Conservation (phyloP, 192 early-diverging fungal genomes). For the Coemansia asiatica region DNA sequence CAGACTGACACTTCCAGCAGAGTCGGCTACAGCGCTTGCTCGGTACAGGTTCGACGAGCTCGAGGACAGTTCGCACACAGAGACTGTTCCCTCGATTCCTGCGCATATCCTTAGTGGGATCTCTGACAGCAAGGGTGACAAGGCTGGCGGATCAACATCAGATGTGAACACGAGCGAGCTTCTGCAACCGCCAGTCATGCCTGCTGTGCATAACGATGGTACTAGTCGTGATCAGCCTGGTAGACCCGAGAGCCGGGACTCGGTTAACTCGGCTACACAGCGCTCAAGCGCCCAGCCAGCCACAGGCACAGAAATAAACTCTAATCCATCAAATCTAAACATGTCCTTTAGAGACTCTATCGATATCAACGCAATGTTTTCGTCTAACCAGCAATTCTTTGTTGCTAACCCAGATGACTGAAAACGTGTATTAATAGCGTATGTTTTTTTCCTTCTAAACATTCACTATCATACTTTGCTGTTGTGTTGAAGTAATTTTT, state of each 20-base stretch:
- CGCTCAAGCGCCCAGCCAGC: background rate
- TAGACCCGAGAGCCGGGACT: background rate
- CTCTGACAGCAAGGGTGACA: background rate
- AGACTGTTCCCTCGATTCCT: background rate
- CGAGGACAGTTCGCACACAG: constrained; percentile 14
- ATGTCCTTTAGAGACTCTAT: constrained; percentile 35
- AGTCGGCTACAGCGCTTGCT: constrained; percentile 32
- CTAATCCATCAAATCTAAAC: constrained; percentile 3
- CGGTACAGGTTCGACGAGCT: constrained; percentile 51
- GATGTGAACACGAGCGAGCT: background rate
- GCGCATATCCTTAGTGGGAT: background rate
- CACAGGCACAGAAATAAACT: background rate
- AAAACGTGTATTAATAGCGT: background rate
- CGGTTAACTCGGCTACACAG: background rate
- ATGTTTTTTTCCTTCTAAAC: background rate
- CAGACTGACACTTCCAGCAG: constrained; percentile 37
- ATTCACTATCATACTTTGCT: no score
- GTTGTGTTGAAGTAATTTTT: background rate
- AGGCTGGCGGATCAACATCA: background rate
- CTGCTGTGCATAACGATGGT: constrained; percentile 12
- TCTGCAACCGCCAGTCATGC: constrained; percentile 19
- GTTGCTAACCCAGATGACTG: constrained; percentile 43
- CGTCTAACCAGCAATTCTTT: constrained; percentile 38
- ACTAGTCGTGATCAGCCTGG: background rate
- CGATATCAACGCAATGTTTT: constrained; percentile 34